Evolutionary conservation across 805 yeast genomes (phyloP).

Genomic region (Ogataea siamensis): DNA sequence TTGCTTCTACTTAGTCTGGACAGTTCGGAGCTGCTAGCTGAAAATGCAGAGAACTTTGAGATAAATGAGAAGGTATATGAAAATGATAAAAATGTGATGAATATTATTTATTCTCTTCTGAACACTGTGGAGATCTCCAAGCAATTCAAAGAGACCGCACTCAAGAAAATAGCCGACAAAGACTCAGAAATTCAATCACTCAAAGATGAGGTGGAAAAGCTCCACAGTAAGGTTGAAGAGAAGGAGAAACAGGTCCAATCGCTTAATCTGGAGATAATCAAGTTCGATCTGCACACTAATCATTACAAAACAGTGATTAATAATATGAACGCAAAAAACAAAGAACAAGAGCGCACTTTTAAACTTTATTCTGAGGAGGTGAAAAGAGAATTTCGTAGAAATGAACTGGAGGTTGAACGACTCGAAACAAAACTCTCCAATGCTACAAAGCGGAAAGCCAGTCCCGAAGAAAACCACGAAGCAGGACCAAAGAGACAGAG

Average conservation of each 20-base stretch:
- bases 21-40: slow-evolving; percentile 11
- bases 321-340: slow-evolving; percentile 15
- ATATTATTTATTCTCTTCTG: slow-evolving; percentile 28
- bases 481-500: slow-evolving; percentile 9
- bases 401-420: slow-evolving; percentile 18
- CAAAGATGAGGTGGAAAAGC: slow-evolving; percentile 9
- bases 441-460: slow-evolving; percentile 8
- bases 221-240: slow-evolving; percentile 7
- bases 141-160: slow-evolving; percentile 19
- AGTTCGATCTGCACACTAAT: slow-evolving; percentile 13
- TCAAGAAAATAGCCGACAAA: slow-evolving; percentile 16
- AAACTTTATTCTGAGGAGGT: slow-evolving; percentile 20
- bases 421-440: slow-evolving; percentile 14
- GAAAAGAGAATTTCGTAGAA: slow-evolving; percentile 22
- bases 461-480: neutral
- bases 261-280: slow-evolving; percentile 21
- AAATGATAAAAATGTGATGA: slow-evolving; percentile 34
- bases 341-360: slow-evolving; percentile 21
- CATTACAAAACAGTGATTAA: slow-evolving; percentile 16
- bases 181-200: slow-evolving; percentile 16
- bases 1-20: slow-evolving; percentile 25
- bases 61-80: slow-evolving; percentile 24
- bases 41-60: slow-evolving; percentile 12
- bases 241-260: slow-evolving; percentile 22
- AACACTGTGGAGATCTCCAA: slow-evolving; percentile 24